A percentile compares a stretch with the other conserved stretches of the same genome.
Conservation (phyloP, 192 early-diverging fungal genomes). For the Neocallimastix lanati region DNA sequence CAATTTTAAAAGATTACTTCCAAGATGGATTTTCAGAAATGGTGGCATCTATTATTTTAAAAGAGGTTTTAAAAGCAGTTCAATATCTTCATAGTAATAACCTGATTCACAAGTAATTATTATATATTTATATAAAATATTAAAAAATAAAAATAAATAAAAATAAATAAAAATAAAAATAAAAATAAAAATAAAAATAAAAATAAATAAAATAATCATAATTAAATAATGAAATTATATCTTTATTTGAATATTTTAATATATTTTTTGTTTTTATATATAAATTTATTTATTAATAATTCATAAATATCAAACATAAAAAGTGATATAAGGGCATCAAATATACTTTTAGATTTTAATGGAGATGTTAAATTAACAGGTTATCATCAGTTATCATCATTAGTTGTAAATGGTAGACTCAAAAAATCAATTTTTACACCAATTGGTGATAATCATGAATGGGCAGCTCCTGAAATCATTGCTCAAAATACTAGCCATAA, state of each 20-base stretch:
- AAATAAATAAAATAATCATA: too few species aligned
- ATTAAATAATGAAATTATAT: too few species aligned
- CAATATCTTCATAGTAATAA: slow-evolving; percentile 32
- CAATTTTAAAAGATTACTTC: slow-evolving; percentile 24
- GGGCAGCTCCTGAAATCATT: slow-evolving; percentile 39
- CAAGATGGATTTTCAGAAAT: slow-evolving; percentile 22
- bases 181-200: too few species aligned
- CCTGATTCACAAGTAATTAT: slow-evolving; percentile 34
- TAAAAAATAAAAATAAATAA: too few species aligned
- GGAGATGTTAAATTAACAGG: slow-evolving; percentile 32
- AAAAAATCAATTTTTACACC: slow-evolving; percentile 23
- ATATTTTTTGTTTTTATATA: too few species aligned
- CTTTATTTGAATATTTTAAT: too few species aligned
- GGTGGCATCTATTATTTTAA: slow-evolving; percentile 27
- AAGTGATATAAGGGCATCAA: slow-evolving; percentile 35
- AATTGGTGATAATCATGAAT: slow-evolving; percentile 35
- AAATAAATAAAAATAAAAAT: too few species aligned
- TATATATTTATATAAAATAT: background rate
- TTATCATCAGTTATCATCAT: slow-evolving; percentile 21
- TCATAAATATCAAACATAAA: background rate
- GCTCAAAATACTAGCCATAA: slow-evolving; percentile 30
- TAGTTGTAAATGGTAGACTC: slow-evolving; percentile 18
- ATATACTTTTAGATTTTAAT: slow-evolving; percentile 26
- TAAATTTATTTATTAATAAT: slow-evolving; percentile 1
- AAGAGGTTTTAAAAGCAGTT: slow-evolving; percentile 26